Percentiles rank a stretch among this genome's conserved stretches.
These are phyloP conservation scores for Senna tora DNA, from an alignment of 306 rosid species.

Conservation along the genomic window DNA sequence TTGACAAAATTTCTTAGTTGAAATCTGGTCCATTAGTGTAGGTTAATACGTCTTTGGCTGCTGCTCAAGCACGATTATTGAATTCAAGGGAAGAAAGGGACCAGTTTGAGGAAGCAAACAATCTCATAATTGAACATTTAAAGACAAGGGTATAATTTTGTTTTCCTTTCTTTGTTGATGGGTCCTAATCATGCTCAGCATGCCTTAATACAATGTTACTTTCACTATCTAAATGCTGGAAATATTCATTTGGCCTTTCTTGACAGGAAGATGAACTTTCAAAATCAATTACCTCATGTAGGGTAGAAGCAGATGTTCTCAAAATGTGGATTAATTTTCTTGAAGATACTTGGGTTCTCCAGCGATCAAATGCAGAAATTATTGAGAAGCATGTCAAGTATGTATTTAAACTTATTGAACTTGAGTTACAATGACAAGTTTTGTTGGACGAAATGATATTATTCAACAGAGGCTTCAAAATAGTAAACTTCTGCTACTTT, in stretches of 20 bases:
- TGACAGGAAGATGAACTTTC: slow-evolving; percentile 87
- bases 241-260: slow-evolving; percentile 33
- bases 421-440: slow-evolving; percentile 26
- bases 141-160: slow-evolving; percentile 64
- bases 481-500: slow-evolving; percentile 23
- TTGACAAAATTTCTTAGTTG: slow-evolving; percentile 29
- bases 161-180: slow-evolving; percentile 23
- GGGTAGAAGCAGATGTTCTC: slow-evolving; percentile 77
- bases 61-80: slow-evolving; percentile 84
- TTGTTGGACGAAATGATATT: slow-evolving; percentile 9
- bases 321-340: slow-evolving; percentile 88
- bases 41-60: slow-evolving; percentile 82
- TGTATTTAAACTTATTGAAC: slow-evolving; percentile 41
- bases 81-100: slow-evolving; percentile 94
- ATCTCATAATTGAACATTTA: slow-evolving; percentile 81
- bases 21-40: slow-evolving; percentile 36
- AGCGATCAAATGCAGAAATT: slow-evolving; percentile 65
- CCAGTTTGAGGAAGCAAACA: slow-evolving; percentile 95
- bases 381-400: slow-evolving; percentile 84
- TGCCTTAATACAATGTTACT: slow-evolving; percentile 16
- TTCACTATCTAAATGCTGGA: slow-evolving; percentile 29
- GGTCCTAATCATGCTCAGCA: slow-evolving; percentile 14
- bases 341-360: slow-evolving; percentile 91
- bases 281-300: slow-evolving; percentile 72
- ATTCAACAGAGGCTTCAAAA: slow-evolving; percentile 15